A percentile compares a stretch with the other conserved stretches of the same genome.
phyloP scores from a whole-genome alignment of 371 early-diverging fungal species.

The Rhizopus microsporus region DNA sequence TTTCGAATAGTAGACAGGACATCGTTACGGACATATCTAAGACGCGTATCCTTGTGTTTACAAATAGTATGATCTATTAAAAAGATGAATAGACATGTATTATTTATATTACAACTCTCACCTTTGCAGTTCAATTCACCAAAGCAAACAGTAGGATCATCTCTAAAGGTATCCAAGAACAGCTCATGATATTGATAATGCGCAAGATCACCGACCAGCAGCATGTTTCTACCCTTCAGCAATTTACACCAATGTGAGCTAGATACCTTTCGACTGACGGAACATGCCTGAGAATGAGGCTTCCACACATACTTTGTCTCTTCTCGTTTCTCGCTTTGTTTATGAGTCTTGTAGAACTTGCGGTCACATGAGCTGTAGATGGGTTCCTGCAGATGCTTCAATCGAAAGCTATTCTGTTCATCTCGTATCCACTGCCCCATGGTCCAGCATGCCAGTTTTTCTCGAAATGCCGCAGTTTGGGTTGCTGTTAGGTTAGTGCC shows the following conservation, averaged over 20 bases:
- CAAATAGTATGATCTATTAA: conserved; percentile 48
- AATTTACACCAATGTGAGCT: conserved; percentile 35
- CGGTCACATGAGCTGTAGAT: conserved; percentile 41
- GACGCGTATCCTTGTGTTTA: conserved; percentile 25
- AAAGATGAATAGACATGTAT: background rate
- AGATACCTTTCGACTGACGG: conserved; percentile 18
- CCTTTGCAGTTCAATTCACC: conserved; percentile 63
- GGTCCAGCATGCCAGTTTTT: conserved; percentile 28
- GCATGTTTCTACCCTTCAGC: conserved; percentile 37
- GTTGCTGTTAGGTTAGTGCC: conserved; percentile 16
- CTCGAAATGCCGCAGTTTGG: conserved; percentile 19
- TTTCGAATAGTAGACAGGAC: conserved; percentile 44
- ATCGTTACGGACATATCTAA: conserved; percentile 60
- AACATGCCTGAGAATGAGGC: conserved; percentile 11
- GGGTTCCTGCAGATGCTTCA: conserved; percentile 50
- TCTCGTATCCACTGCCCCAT: conserved; percentile 28
- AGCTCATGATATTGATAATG: conserved; percentile 62
- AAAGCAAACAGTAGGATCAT: conserved; percentile 53
- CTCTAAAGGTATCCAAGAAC: conserved; percentile 48
- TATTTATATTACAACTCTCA: conserved; percentile 10
- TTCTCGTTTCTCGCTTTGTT: conserved; percentile 22
- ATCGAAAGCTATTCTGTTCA: conserved; percentile 8
- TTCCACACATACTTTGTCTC: conserved; percentile 37
- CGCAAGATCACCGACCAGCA: conserved; percentile 58
- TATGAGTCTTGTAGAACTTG: conserved; percentile 27